Evolutionary conservation across 805 yeast genomes (phyloP).

Genomic region (Metschnikowia corniflorae): DNA sequence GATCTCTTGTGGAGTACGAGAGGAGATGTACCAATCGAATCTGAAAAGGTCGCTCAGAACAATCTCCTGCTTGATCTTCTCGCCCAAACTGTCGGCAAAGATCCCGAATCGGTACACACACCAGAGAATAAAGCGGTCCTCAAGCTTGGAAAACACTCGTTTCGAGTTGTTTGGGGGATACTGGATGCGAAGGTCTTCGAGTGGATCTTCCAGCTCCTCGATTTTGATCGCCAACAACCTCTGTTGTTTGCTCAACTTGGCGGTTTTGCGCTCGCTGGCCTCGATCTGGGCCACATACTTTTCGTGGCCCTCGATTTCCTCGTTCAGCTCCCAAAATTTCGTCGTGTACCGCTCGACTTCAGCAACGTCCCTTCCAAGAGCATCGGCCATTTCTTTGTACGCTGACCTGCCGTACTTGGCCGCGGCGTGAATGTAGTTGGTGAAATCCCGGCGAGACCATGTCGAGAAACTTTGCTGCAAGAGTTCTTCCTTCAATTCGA

Average conservation of each 20-base stretch:
- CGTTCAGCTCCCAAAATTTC: conserved; percentile 61
- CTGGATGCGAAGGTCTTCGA: conserved; percentile 59
- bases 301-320: conserved; percentile 64
- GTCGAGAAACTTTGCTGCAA: conserved; percentile 56
- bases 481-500: conserved; percentile 47
- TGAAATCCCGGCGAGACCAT: conserved; percentile 76
- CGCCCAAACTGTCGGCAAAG: conserved; percentile 54
- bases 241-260: conserved; percentile 53
- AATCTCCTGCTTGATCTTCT: conserved; percentile 64
- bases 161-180: conserved; percentile 85
- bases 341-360: conserved; percentile 59
- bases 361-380: conserved; percentile 53
- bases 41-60: conserved; percentile 54
- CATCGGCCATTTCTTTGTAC: conserved; percentile 46
- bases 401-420: conserved; percentile 63
- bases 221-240: conserved; percentile 52
- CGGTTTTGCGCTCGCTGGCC: conserved; percentile 64
- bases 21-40: conserved; percentile 70
- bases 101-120: conserved; percentile 66
- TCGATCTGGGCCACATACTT: conserved; percentile 71
- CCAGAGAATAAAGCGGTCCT: conserved; percentile 63
- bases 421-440: conserved; percentile 64
- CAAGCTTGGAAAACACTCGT: conserved; percentile 62
- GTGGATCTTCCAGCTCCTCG: conserved; percentile 52
- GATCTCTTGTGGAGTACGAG: conserved; percentile 69